These are phyloP conservation scores for Sherardia arvensis DNA, from an alignment of 257 asterid species.

Conservation along the genomic window DNA sequence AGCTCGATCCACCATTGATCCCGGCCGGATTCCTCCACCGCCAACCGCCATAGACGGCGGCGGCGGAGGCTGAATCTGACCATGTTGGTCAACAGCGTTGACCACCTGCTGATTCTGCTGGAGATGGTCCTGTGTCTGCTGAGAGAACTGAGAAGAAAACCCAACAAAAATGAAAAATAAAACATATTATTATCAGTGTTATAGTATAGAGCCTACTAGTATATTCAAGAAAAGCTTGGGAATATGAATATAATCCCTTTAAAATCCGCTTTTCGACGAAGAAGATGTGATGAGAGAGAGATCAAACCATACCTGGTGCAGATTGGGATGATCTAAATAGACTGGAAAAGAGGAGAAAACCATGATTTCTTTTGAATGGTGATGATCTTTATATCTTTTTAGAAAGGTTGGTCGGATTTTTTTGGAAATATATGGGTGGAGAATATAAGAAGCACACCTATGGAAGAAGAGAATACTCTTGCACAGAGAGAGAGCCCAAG, in stretches of 20 bases:
- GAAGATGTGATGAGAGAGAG: slow-evolving; percentile 12
- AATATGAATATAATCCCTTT: slow-evolving; percentile 31
- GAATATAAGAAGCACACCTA: slow-evolving; percentile 17
- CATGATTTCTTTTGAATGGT: slow-evolving; percentile 22
- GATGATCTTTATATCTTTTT: slow-evolving; percentile 24
- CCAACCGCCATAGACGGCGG: slow-evolving; percentile 15
- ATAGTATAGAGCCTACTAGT: slow-evolving; percentile 3
- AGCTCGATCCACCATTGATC: slow-evolving; percentile 43
- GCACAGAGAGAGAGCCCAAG: slow-evolving; percentile 12
- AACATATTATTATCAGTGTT: not conserved
- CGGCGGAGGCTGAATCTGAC: slow-evolving; percentile 12
- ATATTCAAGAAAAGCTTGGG: slow-evolving; percentile 38
- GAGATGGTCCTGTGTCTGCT: slow-evolving; percentile 26
- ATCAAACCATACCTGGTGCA: slow-evolving; percentile 35
- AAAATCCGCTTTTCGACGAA: slow-evolving; percentile 15
- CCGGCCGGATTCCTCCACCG: slow-evolving; percentile 31
- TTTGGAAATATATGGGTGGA: slow-evolving; percentile 35
- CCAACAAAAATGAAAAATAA: not conserved
- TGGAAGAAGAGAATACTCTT: slow-evolving; percentile 19
- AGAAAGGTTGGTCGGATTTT: slow-evolving; percentile 28
- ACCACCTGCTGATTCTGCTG: slow-evolving; percentile 16
- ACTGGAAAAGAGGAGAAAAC: slow-evolving; percentile 43
- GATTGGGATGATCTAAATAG: slow-evolving; percentile 46
- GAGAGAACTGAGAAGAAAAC: slow-evolving; percentile 18
- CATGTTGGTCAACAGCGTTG: slow-evolving; percentile 9